Evolutionary conservation across 2,329 filamentous ascomycete genomes (phyloP).

Genomic region (Colletotrichum eleusines): DNA sequence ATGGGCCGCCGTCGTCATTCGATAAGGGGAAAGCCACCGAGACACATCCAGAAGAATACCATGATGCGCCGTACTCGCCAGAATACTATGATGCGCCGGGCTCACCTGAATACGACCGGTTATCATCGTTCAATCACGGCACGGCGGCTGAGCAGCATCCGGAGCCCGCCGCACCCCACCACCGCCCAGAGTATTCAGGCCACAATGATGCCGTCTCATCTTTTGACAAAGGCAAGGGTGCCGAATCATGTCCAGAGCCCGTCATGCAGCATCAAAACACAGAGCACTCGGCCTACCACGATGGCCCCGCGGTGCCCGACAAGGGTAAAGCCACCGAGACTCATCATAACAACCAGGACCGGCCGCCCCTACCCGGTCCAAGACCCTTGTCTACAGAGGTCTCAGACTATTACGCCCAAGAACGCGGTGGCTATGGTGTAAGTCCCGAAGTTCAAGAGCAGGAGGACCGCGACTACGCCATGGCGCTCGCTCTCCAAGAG

Average conservation of each 20-base stretch:
- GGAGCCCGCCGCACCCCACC: not conserved
- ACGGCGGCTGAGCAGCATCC: not conserved
- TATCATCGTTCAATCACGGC: not conserved
- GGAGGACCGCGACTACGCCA: slow-evolving; percentile 37
- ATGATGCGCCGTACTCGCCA: not conserved
- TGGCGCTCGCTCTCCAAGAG: slow-evolving; percentile 37
- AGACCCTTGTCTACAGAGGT: slow-evolving; percentile 21
- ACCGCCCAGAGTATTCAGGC: not conserved
- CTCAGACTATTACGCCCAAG: slow-evolving; percentile 34
- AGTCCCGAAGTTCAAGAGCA: slow-evolving; percentile 30
- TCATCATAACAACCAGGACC: not conserved
- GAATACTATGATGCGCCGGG: slow-evolving; percentile 6
- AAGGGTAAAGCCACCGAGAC: slow-evolving; percentile 23
- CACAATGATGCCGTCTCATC: not conserved
- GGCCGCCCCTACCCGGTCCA: not conserved
- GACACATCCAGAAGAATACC: not conserved
- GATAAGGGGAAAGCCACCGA: slow-evolving; percentile 21
- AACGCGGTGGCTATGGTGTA: slow-evolving; percentile 10
- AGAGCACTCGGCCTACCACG: slow-evolving; percentile 1
- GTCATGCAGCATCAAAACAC: not conserved
- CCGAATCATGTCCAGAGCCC: not conserved
- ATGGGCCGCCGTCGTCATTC: not conserved
- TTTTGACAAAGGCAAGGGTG: slow-evolving; percentile 5
- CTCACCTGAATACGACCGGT: not conserved
- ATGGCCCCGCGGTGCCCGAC: not conserved